Base-by-base conservation (phyloP, 2,329 filamentous ascomycete species). In the Paracoccidioides brasiliensis region DNA sequence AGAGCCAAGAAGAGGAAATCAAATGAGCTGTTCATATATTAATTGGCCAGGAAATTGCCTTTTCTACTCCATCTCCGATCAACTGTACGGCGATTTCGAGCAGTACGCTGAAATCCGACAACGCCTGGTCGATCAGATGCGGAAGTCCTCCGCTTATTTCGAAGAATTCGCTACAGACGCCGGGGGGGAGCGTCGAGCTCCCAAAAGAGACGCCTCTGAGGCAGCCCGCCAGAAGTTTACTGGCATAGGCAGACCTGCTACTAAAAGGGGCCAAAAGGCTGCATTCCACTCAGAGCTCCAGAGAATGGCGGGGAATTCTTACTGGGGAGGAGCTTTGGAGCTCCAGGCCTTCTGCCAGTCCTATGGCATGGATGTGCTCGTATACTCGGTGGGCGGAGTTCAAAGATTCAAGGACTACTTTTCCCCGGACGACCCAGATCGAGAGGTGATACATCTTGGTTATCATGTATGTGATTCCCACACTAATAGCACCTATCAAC, bases 291-390 rank as follows among this genome's bases (percentile, higher is more conserved):
- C 74, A 38, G 80, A 83, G 66, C 72, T 86, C 10, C 69, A 75
- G 58, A 72, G 75, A 55, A 85, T 86, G 76, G 77, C 79, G 35
- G 76, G 78, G 63, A 74, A 76, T 35, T 80, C 80, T 53, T 79
- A 79, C 42, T 86, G 79, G 69, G 84, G 81, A 32, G 83, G 84
- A 64, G 82, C 85, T 57, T 77, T 84, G 71, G 82, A 86, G 69
- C 78, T 88, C 46, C 76, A 77, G 37, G 84, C 84, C 5, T 86
- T 86, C 67, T 78, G 80, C 33, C 76, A 79, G 55, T 79, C 78
- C 28, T 84, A 78, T 65, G 74, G 78, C 52, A 77, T 78, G 53
- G 78, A 85, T 65, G 80, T 87, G 55, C 78, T 78, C 61, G 79
- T 86, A 55, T 85, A 82, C 69, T 70, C 67, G 10, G 65, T 66